Percentiles rank a stretch among this genome's conserved stretches.
Conservation (phyloP, 331 rosid genomes). For the Ulmus americana region DNA sequence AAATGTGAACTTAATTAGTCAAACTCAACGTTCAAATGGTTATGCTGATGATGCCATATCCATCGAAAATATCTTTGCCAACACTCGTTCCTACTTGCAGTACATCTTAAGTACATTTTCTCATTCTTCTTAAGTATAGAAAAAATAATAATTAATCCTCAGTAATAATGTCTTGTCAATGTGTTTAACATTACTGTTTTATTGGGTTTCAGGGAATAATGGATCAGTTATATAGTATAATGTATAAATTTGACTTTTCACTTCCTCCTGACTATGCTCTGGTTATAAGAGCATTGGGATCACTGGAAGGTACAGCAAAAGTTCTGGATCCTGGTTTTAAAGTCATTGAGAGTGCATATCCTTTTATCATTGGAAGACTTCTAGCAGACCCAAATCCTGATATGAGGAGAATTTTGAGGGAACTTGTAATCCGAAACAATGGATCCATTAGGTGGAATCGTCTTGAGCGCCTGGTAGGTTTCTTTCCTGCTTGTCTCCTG, state of each 20-base stretch:
- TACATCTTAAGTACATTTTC: too few species aligned
- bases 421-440: slow-evolving; percentile 71
- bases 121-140: too few species aligned
- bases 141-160: too few species aligned
- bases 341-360: slow-evolving; percentile 88
- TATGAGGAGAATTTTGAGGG: slow-evolving; percentile 92
- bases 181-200: slow-evolving; percentile 11
- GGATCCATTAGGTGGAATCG: slow-evolving; percentile 97
- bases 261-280: slow-evolving; percentile 99
- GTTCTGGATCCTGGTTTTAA: slow-evolving; percentile 84
- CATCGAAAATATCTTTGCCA: too few species aligned
- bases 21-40: too few species aligned
- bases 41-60: too few species aligned
- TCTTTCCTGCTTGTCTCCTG: not conserved
- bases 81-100: too few species aligned
- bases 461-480: slow-evolving; percentile 77
- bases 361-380: slow-evolving; percentile 89
- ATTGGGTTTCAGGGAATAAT: slow-evolving; percentile 78
- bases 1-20: too few species aligned
- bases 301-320: slow-evolving; percentile 96
- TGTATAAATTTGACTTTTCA: slow-evolving; percentile 83
- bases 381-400: slow-evolving; percentile 90
- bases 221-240: slow-evolving; percentile 70
- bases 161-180: not conserved
- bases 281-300: slow-evolving; percentile 88